Evolutionary conservation across 441 rosid species (phyloP).

Genomic region (Gossypium aridum): DNA sequence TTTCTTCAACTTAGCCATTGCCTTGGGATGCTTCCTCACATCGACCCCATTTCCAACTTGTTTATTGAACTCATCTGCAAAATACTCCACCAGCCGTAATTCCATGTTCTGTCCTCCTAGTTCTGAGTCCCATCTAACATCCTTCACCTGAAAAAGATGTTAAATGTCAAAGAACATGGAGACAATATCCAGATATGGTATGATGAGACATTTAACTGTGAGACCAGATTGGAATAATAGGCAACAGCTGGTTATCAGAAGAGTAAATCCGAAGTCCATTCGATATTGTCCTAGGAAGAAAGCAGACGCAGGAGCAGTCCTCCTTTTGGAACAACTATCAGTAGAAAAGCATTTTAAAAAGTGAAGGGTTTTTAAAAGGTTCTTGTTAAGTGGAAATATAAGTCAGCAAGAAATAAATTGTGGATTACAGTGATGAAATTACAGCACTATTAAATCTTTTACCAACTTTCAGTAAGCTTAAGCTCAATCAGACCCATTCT

Average conservation of each 20-base stretch:
- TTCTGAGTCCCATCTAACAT: slow-evolving; percentile 89
- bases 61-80: slow-evolving; percentile 91
- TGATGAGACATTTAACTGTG: background rate
- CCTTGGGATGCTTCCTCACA: slow-evolving; percentile 81
- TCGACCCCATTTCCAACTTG: slow-evolving; percentile 81
- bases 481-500: background rate
- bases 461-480: background rate
- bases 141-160: slow-evolving; percentile 62
- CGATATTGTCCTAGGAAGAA: background rate
- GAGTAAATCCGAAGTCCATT: background rate
- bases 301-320: background rate
- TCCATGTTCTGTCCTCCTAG: slow-evolving; percentile 95
- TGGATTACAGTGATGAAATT: background rate
- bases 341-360: background rate
- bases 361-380: background rate
- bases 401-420: background rate
- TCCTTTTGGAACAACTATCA: background rate
- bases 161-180: slow-evolving; percentile 3
- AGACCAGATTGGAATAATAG: background rate
- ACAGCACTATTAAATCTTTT: background rate
- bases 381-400: background rate
- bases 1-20: slow-evolving; percentile 96
- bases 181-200: background rate
- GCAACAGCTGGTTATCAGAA: background rate
- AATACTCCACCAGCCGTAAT: slow-evolving; percentile 71